These are phyloP conservation scores for Massariosphaeria phaeospora DNA, from an alignment of 495 filamentous ascomycete species.

Conservation along the genomic window DNA sequence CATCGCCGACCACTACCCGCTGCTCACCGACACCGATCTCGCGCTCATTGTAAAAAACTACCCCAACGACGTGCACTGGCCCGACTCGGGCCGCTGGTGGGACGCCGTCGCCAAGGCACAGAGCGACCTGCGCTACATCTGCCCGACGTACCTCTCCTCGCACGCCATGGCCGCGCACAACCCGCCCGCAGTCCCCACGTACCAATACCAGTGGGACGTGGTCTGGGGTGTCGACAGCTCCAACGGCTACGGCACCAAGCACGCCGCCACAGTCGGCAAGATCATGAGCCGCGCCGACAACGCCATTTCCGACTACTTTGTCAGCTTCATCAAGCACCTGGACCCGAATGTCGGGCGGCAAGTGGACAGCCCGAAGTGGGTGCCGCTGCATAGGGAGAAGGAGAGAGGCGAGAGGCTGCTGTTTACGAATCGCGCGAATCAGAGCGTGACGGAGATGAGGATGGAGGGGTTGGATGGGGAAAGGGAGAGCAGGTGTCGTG, in stretches of 20 bases:
- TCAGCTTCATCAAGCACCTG: constrained; percentile 21
- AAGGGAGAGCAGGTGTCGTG: not conserved
- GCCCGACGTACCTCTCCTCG: constrained; percentile 15
- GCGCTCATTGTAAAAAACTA: constrained; percentile 5
- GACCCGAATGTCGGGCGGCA: constrained; percentile 14
- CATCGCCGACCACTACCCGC: constrained; percentile 20
- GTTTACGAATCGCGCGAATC: constrained; percentile 7
- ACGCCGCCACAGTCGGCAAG: constrained; percentile 14
- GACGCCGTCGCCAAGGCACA: constrained; percentile 23
- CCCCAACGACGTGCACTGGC: constrained; percentile 21
- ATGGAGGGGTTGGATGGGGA: not conserved
- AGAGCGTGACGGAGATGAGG: not conserved
- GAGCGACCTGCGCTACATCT: constrained; percentile 20
- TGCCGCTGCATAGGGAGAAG: constrained; percentile 1
- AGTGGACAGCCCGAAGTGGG: not conserved
- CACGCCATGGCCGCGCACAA: constrained; percentile 22
- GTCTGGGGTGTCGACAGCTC: constrained; percentile 4
- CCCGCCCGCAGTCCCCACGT: constrained; percentile 6
- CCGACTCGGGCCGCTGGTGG: constrained; percentile 15
- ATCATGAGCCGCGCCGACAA: constrained; percentile 7
- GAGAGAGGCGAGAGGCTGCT: constrained; percentile 8
- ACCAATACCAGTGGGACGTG: constrained; percentile 23
- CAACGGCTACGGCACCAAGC: constrained; percentile 22
- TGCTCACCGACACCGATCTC: constrained; percentile 17
- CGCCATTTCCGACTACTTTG: constrained; percentile 19